Base-by-base conservation (phyloP, 345 rosid species). In the Erucastrum elatum region DNA sequence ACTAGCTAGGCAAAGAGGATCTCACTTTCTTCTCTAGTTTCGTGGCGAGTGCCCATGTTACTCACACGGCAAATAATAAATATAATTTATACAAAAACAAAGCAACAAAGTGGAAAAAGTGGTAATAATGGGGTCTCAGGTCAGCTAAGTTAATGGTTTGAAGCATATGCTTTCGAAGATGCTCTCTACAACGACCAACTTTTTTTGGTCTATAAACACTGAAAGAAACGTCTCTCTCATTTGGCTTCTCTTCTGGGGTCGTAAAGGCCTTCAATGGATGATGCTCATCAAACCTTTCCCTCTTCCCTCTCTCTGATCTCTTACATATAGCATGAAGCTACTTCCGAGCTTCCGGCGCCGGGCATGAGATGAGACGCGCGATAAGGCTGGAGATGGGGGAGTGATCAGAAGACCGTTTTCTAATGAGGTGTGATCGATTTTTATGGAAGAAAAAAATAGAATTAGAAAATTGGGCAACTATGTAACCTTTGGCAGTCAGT, bases 101-200 rank as follows among this genome's bases (percentile, higher is more conserved):
- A 33, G 67, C 33, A 59, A 59, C 58, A 27, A 58, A 33, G 67
- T 64, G 55, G 55, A 15, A 60, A 60, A 59, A 71, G 81, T 44
- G 12, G 16, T 26, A 27, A 60, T 59, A 79, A 73, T 79, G 81
- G 72, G 5, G 73, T 58, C 69, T 72, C 72, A 60, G 68, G 77
- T 78, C 82, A 78, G 77, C 77, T 72, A 11, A 72, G 64, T 67
- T 79, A 79, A 79, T 79, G 78, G 82, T 61, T 68, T 4, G 64
- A 62, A 79, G 82, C 78, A 79, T 79, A 79, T 79, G 82, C 82
- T 79, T 61, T 5, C 21, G 11, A 79, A 79, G 75, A 79, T 79
- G 68, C 82, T 73, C 82, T 66, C 58, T 64, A 29, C 67, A 60
- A 2, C 6, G 21, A 26, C 67, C 56, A 44, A 27, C 27, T 34